Conservation (phyloP, 148 eudicot genomes). For the Nepenthes mirabilis region DNA sequence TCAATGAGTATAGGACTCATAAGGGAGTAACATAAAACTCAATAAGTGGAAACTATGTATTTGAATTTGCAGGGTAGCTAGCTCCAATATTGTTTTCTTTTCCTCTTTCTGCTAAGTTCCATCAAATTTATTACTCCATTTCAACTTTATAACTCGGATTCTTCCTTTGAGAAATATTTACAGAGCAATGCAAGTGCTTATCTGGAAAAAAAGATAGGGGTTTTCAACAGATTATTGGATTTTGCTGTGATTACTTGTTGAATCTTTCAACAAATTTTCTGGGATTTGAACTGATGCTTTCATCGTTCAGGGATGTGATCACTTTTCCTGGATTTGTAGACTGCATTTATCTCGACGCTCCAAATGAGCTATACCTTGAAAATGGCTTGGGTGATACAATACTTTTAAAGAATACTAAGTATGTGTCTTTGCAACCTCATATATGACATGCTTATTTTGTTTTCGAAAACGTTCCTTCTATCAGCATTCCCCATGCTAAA, state of each 20-base stretch:
- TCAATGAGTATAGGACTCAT: too few relatives aligned
- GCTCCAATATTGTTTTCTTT: too few relatives aligned
- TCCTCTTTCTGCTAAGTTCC: too few relatives aligned
- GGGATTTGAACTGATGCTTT: slow-evolving; percentile 12
- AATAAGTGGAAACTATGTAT: too few relatives aligned
- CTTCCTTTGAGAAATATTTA: too few relatives aligned
- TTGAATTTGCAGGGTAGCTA: too few relatives aligned
- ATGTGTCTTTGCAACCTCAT: slow-evolving; percentile 10
- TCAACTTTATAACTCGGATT: too few relatives aligned
- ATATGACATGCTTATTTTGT: not conserved
- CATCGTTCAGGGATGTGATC: slow-evolving; percentile 52
- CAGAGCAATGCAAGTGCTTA: too few relatives aligned
- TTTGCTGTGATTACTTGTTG: not conserved
- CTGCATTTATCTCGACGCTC: slow-evolving; percentile 76
- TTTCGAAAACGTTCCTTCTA: not conserved
- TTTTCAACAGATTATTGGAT: not conserved
- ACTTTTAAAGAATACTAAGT: slow-evolving; percentile 62
- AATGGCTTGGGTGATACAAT: slow-evolving; percentile 83
- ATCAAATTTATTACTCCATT: too few relatives aligned
- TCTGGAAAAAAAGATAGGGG: not conserved
- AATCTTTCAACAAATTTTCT: not conserved
- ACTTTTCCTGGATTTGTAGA: slow-evolving; percentile 97
- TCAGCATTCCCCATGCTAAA: slow-evolving; percentile 3
- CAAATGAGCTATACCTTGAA: slow-evolving; percentile 54
- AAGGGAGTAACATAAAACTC: too few relatives aligned